Evolutionary conservation across 148 eudicot genomes (phyloP), one percentile per base, ranked within the genome.

Genomic region (Vaccinium vitisidaea): DNA sequence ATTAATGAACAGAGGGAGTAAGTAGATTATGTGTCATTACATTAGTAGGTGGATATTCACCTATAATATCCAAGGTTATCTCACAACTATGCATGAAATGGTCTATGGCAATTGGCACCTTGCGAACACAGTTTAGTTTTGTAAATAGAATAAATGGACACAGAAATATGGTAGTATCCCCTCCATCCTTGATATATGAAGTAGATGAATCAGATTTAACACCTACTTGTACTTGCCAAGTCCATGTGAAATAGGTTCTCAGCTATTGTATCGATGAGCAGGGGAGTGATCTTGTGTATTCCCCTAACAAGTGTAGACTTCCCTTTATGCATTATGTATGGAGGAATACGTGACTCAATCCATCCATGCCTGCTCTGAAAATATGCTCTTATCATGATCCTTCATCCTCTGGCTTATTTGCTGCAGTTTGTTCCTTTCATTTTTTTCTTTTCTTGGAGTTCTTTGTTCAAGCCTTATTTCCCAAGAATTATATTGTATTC

Each of bases 401-500:
- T 77, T 77, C 55, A 23, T 15, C 25, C 43, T 58, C n/a, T 54
- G 36, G 25, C 56, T 54, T 80, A 65, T 63, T 43, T 63, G 46
- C 58, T 16, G 56, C 43, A 10, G 23, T 65, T 11, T 30, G 30
- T 50, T 82, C 25, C 59, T 30, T 27, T 12, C 12, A 39, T 59
- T 46, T 50, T 18, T 49, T 21, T 8, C 3, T 75, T 75, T 75
- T 48, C 27, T 43, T 13, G 55, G 30, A 10, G 14, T 50, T n/a
- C 73, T 52, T 50, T 15, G 30, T 69, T 52, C 46, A 27, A 13
- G 39, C 52, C 11, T 16, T 82, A 25, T 83, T 75, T 83, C 15
- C 39, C 69, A 27, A 54, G 69, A 46, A 19, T 81, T 79, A 23
- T 76, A 71, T 32, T 73, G 19, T 86, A 43, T 25, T 86, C 87